Conservation (phyloP, 495 filamentous ascomycete genomes). For the Sabuloglossum arenarium region DNA sequence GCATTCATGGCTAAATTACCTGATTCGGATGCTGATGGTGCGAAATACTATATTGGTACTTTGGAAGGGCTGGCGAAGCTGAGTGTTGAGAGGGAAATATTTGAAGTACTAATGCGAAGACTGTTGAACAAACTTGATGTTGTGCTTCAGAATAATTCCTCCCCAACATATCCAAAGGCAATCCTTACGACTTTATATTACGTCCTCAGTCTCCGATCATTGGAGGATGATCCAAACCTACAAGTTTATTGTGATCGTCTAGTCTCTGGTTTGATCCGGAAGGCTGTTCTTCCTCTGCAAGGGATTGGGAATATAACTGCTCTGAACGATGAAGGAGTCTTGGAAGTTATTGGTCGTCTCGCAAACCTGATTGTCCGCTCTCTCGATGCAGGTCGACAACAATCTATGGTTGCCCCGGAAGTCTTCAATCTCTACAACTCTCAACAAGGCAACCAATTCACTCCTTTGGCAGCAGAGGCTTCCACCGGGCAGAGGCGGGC, state of each 20-base stretch:
- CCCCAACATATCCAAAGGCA: constrained; percentile 31
- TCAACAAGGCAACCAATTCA: background rate
- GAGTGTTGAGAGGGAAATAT: constrained; percentile 39
- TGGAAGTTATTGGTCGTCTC: constrained; percentile 43
- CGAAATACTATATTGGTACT: constrained; percentile 28
- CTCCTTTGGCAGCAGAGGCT: constrained; percentile 14
- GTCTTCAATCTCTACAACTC: constrained; percentile 30
- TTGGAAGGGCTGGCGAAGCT: constrained; percentile 50
- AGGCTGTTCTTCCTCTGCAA: constrained; percentile 22
- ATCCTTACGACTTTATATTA: constrained; percentile 45
- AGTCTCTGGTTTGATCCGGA: constrained; percentile 28
- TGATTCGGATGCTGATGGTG: constrained; percentile 25
- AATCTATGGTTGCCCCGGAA: constrained; percentile 29
- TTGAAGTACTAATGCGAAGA: constrained; percentile 46
- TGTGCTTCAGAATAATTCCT: constrained; percentile 33
- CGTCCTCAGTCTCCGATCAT: constrained; percentile 34
- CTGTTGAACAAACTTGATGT: constrained; percentile 43
- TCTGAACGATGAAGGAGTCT: constrained; percentile 29
- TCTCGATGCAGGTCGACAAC: constrained; percentile 30
- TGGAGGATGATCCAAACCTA: constrained; percentile 27
- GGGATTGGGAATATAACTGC: constrained; percentile 22
- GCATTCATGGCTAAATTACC: constrained; percentile 52
- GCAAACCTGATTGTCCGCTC: constrained; percentile 37
- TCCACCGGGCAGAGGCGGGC: constrained; percentile 22
- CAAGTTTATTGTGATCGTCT: constrained; percentile 39